Evolutionary conservation across 805 yeast genomes (phyloP).

Genomic region (Yarrowia sp.): DNA sequence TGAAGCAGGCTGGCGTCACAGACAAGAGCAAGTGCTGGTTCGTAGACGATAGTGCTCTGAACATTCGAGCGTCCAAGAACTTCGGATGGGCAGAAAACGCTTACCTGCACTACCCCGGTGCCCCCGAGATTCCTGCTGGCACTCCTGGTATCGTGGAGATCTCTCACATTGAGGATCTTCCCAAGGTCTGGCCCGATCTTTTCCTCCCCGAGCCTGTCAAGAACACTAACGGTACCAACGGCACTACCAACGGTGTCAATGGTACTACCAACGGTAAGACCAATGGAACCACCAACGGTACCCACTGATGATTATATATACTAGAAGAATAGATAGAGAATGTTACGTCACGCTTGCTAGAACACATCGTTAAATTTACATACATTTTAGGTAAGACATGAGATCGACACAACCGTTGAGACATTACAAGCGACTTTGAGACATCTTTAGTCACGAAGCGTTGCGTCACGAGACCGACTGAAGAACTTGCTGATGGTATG

Average conservation of each 20-base stretch:
- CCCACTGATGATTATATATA: slow-evolving; percentile 7
- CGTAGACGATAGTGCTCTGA: slow-evolving; percentile 85
- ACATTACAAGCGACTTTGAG: not conserved
- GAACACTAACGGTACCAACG: slow-evolving; percentile 1
- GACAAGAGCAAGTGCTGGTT: slow-evolving; percentile 65
- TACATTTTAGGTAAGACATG: not conserved
- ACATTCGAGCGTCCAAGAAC: slow-evolving; percentile 73
- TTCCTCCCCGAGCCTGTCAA: slow-evolving; percentile 12
- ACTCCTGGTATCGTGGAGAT: slow-evolving; percentile 17
- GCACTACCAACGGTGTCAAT: not conserved
- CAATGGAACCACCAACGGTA: not conserved
- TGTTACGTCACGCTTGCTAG: not conserved
- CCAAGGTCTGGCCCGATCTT: slow-evolving; percentile 33
- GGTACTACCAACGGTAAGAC: not conserved
- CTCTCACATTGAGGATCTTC: slow-evolving; percentile 11
- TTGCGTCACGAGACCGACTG: slow-evolving; percentile 27
- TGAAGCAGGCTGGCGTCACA: slow-evolving; percentile 66
- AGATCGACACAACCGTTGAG: not conserved
- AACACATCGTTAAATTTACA: not conserved
- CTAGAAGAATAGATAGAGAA: slow-evolving; percentile 25
- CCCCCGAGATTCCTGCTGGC: slow-evolving; percentile 4
- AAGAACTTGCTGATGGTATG: slow-evolving; percentile 31
- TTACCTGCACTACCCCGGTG: slow-evolving; percentile 51
- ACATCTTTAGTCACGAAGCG: slow-evolving; percentile 20
- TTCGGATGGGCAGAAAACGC: slow-evolving; percentile 76